phyloP scores from a whole-genome alignment of 2,329 filamentous ascomycete genomes.

The Drechslera avenae region DNA sequence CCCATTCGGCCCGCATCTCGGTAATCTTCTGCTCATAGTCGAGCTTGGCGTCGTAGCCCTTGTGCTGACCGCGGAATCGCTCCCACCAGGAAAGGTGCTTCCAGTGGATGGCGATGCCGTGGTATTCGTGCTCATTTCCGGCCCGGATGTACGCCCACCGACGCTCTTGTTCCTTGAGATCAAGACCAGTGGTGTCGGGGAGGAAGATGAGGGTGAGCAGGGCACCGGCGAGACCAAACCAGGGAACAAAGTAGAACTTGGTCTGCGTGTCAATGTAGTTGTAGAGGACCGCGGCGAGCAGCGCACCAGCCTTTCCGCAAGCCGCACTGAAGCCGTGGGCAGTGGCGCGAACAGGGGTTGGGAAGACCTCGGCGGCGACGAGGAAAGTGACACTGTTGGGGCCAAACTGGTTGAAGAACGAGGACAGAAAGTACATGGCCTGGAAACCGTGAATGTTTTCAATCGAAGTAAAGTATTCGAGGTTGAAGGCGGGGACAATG shows the following conservation, averaged over 20 bases:
- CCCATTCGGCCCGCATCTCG: conserved; percentile 70
- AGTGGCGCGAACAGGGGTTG: conserved; percentile 87
- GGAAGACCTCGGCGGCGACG: conserved; percentile 94
- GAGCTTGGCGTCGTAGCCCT: conserved; percentile 72
- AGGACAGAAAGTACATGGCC: conserved; percentile 96
- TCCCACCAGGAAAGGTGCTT: conserved; percentile 90
- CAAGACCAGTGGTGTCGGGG: conserved; percentile 94
- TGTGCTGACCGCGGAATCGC: conserved; percentile 75
- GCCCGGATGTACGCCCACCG: conserved; percentile 86
- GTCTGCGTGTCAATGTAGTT: conserved; percentile 87
- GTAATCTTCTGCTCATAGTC: conserved; percentile 85
- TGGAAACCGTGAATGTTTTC: conserved; percentile 86
- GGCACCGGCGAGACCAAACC: conserved; percentile 90
- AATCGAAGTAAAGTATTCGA: conserved; percentile 76
- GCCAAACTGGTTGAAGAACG: conserved; percentile 99
- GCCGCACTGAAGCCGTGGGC: conserved; percentile 96
- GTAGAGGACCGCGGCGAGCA: conserved; percentile 86
- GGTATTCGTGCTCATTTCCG: conserved; percentile 80
- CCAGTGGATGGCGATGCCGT: conserved; percentile 89
- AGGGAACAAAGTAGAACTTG: conserved; percentile 91
- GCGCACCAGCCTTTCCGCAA: conserved; percentile 83
- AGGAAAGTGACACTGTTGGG: conserved; percentile 97
- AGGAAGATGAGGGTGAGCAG: conserved; percentile 83
- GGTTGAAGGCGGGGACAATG: conserved; percentile 87
- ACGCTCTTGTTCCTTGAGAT: conserved; percentile 96